Evolutionary conservation across 345 rosid genomes (phyloP), one percentile per base, ranked within the genome.

Genomic region (Geranium rotundifolium): DNA sequence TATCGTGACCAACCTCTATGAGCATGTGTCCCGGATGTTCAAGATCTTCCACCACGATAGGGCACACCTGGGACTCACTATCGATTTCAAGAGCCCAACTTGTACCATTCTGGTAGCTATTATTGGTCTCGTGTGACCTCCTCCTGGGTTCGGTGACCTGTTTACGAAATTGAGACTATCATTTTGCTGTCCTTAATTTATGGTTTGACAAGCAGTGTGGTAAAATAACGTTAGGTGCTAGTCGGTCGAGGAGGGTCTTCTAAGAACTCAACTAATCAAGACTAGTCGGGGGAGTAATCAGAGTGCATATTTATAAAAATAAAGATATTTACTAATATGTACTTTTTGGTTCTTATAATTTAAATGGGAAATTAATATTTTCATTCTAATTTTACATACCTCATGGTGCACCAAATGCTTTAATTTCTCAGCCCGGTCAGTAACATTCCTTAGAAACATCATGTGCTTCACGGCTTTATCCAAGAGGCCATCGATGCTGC

Each of bases 401-500:
- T 83, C 76, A n/a, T 62, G 75, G 37, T 73, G 69, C 59, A 71
- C 74, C 67, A 80, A 82, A 4, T 69, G 72, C 65, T 58, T 74
- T 81, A 84, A 46, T 65, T 79, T 80, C 64, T 73, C 84, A 29
- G 89, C 93, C 39, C 77, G 85, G 31, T 78, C 69, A 14, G 86
- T 79, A 37, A 81, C 75, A 27, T 76, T 75, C 67, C 75, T 79
- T 46, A 84, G 64, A 68, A 78, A 74, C 68, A 72, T 55, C 85
- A 86, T 84, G 69, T 86, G 89, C 63, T 79, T 81, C 52, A 80
- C 56, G 17, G 93, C 84, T 50, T 62, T 73, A 49, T 78, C 87
- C 49, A 86, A 77, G 61, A 86, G 87, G 54, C 76, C 77, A 61
- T 86, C 92, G 29, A 86, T 86, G 84, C 92, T 86, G 65, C 85